Evolutionary conservation across 768 basidiomycete genomes (phyloP).

Genomic region (Hemileccinum rubropunctum): DNA sequence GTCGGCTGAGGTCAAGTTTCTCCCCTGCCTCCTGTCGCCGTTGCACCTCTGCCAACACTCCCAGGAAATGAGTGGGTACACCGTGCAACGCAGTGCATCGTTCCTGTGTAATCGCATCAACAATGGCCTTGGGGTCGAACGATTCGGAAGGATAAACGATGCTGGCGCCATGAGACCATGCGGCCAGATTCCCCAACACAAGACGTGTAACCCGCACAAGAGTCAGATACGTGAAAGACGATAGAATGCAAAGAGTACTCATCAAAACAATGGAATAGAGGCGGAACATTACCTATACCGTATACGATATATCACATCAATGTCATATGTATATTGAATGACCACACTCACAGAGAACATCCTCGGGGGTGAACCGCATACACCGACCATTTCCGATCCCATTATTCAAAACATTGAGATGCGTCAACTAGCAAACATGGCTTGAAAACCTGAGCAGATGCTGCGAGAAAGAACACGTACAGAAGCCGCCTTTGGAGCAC

Average conservation of each 20-base stretch:
- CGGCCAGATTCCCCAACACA: slow-evolving; percentile 76
- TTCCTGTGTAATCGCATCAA: slow-evolving; percentile 67
- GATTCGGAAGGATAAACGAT: slow-evolving; percentile 72
- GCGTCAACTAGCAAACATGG: slow-evolving; percentile 59
- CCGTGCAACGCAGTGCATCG: slow-evolving; percentile 79
- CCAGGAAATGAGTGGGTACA: slow-evolving; percentile 83
- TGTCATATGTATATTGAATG: background rate
- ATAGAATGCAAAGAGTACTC: slow-evolving; percentile 39
- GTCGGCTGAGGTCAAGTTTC: slow-evolving; percentile 42
- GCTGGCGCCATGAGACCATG: slow-evolving; percentile 71
- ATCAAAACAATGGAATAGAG: slow-evolving; percentile 90
- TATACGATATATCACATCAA: slow-evolving; percentile 10
- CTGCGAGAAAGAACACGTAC: slow-evolving; percentile 37
- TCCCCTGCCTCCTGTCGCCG: slow-evolving; percentile 47
- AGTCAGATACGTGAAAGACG: slow-evolving; percentile 9
- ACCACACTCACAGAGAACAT: slow-evolving; percentile 59
- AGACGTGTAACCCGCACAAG: slow-evolving; percentile 47
- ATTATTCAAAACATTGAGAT: slow-evolving; percentile 78
- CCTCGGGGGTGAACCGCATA: slow-evolving; percentile 65
- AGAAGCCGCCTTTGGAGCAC: slow-evolving; percentile 78
- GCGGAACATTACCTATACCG: slow-evolving; percentile 84
- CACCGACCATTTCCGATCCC: slow-evolving; percentile 64
- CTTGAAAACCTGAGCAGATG: background rate
- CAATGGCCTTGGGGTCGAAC: slow-evolving; percentile 62
- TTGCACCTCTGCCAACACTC: slow-evolving; percentile 66